Evolutionary conservation across 495 filamentous ascomycete species (phyloP).

Genomic region (Cetradonia linearis): DNA sequence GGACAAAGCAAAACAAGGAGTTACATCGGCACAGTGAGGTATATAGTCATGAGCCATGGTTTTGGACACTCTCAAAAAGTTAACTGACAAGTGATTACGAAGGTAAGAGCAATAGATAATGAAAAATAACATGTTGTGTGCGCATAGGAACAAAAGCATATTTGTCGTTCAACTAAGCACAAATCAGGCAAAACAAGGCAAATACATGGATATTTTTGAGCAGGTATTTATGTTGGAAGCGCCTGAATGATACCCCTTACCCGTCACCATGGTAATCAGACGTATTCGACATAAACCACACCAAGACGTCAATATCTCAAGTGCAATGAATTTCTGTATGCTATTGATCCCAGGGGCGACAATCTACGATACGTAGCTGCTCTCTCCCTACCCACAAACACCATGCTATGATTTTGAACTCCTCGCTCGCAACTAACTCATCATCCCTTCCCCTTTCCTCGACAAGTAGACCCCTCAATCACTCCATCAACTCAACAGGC

Average conservation of each 20-base stretch:
- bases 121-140: not conserved
- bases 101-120: not conserved
- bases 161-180: not conserved
- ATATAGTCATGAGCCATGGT: no score
- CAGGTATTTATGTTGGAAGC: not conserved
- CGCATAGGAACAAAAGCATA: not conserved
- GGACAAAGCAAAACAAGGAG: no score
- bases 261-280: not conserved
- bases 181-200: not conserved
- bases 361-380: not conserved
- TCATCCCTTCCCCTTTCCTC: no score
- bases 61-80: not conserved
- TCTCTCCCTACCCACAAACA: not conserved
- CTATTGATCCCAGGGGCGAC: not conserved
- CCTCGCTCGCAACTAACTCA: not conserved
- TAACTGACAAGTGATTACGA: not conserved
- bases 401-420: slow-evolving; percentile 3
- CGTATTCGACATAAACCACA: no score
- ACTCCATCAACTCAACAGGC: slow-evolving; percentile 76
- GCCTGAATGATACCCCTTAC: not conserved
- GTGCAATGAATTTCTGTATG: not conserved
- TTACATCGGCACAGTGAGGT: no score
- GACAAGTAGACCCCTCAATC: not conserved
- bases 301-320: no score
- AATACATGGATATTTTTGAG: not conserved